A percentile compares a stretch with the other conserved stretches of the same genome.
Conservation (phyloP, 1,284 basidiomycete species). For the Phenoliferia sp. region DNA sequence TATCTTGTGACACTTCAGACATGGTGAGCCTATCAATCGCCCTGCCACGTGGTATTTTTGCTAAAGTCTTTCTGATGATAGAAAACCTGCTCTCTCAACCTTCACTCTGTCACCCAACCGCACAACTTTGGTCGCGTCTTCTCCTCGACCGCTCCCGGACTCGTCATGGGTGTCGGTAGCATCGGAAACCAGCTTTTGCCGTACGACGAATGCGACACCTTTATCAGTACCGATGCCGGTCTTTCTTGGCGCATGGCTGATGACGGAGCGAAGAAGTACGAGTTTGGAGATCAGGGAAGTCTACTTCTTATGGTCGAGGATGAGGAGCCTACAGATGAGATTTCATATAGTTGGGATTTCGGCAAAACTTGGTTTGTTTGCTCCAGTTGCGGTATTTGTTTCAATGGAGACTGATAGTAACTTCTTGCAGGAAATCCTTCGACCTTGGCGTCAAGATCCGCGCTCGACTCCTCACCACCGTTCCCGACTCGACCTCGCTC, state of each 20-base stretch:
- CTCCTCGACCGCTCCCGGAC: constrained; percentile 87
- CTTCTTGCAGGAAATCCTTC: constrained; percentile 57
- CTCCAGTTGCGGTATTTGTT: background rate
- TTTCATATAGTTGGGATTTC: constrained; percentile 80
- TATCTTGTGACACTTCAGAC: constrained; percentile 60
- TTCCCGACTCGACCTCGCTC: constrained; percentile 88
- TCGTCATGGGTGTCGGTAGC: constrained; percentile 90
- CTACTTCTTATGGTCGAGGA: constrained; percentile 82
- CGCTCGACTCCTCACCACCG: constrained; percentile 70
- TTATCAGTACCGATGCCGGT: constrained; percentile 84
- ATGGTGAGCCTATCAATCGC: constrained; percentile 28
- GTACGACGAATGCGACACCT: constrained; percentile 90
- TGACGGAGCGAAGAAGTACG: constrained; percentile 81
- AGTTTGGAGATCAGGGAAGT: constrained; percentile 85
- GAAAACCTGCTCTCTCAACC: constrained; percentile 72
- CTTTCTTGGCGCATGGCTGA: constrained; percentile 76
- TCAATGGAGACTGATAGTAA: background rate
- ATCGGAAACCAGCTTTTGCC: constrained; percentile 65
- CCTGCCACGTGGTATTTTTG: too few species aligned
- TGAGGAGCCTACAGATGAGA: constrained; percentile 67
- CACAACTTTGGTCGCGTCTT: constrained; percentile 93
- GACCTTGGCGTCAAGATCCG: constrained; percentile 67
- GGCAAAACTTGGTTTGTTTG: constrained; percentile 70
- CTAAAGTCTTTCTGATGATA: constrained; percentile 2
- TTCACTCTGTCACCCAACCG: constrained; percentile 83